Evolutionary conservation across 345 rosid species (phyloP).

Genomic region (Cardiospermum halicacabum): DNA sequence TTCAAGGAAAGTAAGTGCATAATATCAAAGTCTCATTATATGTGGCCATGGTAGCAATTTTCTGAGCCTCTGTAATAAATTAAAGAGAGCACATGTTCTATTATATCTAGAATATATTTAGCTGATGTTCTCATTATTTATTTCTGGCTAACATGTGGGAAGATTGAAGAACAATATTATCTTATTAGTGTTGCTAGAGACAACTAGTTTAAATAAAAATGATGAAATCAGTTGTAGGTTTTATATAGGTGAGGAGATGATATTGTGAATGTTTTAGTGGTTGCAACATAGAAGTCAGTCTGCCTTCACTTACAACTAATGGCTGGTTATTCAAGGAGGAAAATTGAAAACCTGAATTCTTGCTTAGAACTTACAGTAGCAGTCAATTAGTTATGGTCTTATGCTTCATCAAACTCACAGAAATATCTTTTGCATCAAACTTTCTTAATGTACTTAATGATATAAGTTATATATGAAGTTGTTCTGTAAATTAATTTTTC

Average conservation of each 20-base stretch:
- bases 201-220: neutral
- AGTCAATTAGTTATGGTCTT: neutral
- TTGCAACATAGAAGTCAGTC: neutral
- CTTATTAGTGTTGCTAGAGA: neutral
- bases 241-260: neutral
- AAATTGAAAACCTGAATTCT: neutral
- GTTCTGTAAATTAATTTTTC: neutral
- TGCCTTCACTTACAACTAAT: neutral
- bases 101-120: slow-evolving; percentile 1
- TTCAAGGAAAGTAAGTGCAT: slow-evolving; percentile 74
- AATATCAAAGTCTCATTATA: neutral
- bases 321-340: neutral
- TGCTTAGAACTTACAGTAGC: neutral
- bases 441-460: too few species aligned
- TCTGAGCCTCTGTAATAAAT: too few species aligned
- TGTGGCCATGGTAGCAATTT: neutral
- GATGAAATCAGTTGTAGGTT: neutral
- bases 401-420: neutral
- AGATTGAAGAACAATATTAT: neutral
- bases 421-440: neutral
- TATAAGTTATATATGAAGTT: neutral
- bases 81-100: neutral
- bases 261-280: neutral
- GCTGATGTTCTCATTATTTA: neutral
- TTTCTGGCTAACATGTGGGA: neutral